Conservation (phyloP, 768 basidiomycete species). For the Podaxis mareebaensis region DNA sequence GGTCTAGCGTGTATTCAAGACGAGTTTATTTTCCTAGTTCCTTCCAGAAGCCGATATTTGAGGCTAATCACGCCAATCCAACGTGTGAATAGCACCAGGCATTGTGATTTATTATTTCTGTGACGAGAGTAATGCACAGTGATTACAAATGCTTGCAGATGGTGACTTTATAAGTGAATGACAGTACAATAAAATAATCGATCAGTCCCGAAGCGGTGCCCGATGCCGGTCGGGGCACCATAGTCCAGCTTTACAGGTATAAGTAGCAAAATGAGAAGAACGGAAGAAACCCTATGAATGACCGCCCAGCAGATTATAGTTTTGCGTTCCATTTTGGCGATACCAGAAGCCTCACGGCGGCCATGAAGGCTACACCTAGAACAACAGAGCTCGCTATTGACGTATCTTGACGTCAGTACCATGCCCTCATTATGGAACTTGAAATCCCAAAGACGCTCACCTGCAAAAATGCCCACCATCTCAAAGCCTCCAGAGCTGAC, state of each 20-base stretch:
- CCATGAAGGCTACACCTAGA: conserved; percentile 28
- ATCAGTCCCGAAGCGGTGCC: background rate
- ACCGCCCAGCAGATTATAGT: conserved; percentile 14
- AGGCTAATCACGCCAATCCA: too few species aligned
- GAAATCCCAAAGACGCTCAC: conserved; percentile 25
- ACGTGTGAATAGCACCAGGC: background rate
- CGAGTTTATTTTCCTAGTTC: too few species aligned
- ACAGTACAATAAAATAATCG: background rate
- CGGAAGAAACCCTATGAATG: background rate
- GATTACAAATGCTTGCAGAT: background rate
- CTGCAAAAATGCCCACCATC: conserved; percentile 57
- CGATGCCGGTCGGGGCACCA: background rate
- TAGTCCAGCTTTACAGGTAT: background rate
- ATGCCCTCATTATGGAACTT: background rate
- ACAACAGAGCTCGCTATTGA: conserved; percentile 25
- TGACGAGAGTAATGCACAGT: background rate
- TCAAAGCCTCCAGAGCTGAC: conserved; percentile 51
- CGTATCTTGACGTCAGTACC: background rate
- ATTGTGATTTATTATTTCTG: background rate
- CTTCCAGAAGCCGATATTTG: too few species aligned
- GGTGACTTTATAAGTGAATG: background rate
- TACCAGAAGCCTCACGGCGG: conserved; percentile 25
- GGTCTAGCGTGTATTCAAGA: too few species aligned
- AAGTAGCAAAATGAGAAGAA: background rate
- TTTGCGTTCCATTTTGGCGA: conserved; percentile 25